phyloP scores from a whole-genome alignment of 139 green algal species.

The Chlorella sp. region DNA sequence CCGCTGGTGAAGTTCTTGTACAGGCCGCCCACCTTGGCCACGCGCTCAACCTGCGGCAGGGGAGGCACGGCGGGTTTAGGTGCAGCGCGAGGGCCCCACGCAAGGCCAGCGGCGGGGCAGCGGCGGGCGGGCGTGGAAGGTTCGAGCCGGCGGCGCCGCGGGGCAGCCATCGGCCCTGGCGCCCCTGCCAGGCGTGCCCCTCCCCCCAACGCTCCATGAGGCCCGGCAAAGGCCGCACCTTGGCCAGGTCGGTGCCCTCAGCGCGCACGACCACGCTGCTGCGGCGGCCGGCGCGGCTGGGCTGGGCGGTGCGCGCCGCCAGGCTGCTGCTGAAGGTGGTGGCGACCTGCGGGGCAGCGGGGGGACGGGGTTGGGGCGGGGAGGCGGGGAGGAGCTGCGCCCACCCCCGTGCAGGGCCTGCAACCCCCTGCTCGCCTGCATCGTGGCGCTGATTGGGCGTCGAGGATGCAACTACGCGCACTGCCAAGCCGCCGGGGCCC shows the following conservation, averaged over 20 bases:
- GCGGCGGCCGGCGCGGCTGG: constrained; percentile 11
- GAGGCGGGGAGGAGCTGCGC: not conserved
- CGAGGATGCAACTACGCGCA: no score
- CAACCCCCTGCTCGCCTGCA: not conserved
- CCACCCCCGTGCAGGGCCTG: not conserved
- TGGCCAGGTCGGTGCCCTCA: constrained; percentile 37
- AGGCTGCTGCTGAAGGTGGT: constrained; percentile 15
- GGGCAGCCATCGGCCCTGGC: not conserved
- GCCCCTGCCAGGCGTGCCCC: not conserved
- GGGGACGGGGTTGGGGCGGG: not conserved
- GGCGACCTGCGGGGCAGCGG: not conserved
- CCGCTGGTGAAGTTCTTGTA: constrained; percentile 70
- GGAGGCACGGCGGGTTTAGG: not conserved
- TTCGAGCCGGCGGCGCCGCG: not conserved
- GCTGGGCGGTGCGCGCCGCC: constrained; percentile 19
- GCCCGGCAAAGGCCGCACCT: constrained; percentile 12
- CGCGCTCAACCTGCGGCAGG: constrained; percentile 67
- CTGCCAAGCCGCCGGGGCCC: no score
- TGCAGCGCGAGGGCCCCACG: no score
- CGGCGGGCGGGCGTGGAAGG: no score
- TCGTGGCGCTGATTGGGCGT: not conserved
- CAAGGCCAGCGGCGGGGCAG: no score
- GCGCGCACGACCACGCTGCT: constrained; percentile 41
- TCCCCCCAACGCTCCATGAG: no score
- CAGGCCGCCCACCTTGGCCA: constrained; percentile 66